Percentiles rank a stretch among this genome's conserved stretches.
phyloP scores from a whole-genome alignment of 1,284 basidiomycete genomes.

The Austroboletus niveus region DNA sequence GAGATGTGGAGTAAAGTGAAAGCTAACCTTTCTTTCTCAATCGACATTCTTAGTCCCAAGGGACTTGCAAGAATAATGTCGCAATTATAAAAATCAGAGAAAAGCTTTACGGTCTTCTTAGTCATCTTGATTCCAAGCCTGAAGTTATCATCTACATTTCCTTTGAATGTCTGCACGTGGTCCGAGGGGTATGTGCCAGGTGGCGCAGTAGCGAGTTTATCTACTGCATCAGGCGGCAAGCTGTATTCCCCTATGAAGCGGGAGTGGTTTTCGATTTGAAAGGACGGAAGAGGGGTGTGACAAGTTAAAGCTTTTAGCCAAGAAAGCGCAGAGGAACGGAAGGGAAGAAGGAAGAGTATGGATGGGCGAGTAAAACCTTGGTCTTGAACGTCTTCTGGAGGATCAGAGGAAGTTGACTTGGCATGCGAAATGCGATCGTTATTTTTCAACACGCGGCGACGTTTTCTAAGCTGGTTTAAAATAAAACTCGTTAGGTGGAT shows the following conservation, averaged over 20 bases:
- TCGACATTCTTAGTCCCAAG: slow-evolving; percentile 85
- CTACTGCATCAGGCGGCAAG: slow-evolving; percentile 74
- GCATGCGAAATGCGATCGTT: slow-evolving; percentile 84
- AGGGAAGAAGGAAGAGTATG: slow-evolving; percentile 87
- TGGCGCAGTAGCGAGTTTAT: slow-evolving; percentile 77
- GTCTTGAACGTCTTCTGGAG: slow-evolving; percentile 80
- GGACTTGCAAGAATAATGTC: slow-evolving; percentile 95
- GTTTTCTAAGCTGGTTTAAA: slow-evolving; percentile 61
- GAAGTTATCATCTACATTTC: slow-evolving; percentile 98
- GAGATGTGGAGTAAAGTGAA: background rate
- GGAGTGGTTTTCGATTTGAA: slow-evolving; percentile 82
- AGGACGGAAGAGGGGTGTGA: slow-evolving; percentile 68
- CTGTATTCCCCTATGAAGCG: slow-evolving; percentile 85
- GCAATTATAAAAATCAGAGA: slow-evolving; percentile 85
- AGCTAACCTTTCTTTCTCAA: slow-evolving; percentile 89
- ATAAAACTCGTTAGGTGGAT: background rate
- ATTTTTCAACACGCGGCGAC: slow-evolving; percentile 90
- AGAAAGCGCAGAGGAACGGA: slow-evolving; percentile 83
- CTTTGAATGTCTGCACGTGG: slow-evolving; percentile 91
- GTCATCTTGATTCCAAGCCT: slow-evolving; percentile 91
- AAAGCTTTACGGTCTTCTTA: slow-evolving; percentile 85
- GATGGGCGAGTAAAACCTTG: slow-evolving; percentile 98
- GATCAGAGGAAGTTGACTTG: slow-evolving; percentile 52
- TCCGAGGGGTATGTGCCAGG: slow-evolving; percentile 83
- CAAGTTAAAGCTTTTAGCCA: slow-evolving; percentile 73